Conservation (phyloP, 169 alveolate genomes). For the Plasmodium relictum region DNA sequence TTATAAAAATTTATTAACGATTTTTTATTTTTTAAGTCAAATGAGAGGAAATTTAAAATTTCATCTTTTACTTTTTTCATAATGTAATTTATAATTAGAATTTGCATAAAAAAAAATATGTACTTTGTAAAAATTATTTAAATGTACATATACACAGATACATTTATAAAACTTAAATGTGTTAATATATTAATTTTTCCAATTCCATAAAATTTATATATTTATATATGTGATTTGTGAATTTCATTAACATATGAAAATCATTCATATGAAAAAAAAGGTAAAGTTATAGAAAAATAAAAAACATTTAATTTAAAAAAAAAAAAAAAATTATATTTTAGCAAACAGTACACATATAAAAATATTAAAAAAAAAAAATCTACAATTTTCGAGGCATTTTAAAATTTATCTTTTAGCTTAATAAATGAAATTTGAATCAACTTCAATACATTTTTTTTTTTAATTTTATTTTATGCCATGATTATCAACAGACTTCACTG, state of each 20-base stretch:
- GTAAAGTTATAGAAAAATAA: too few relatives aligned
- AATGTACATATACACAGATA: not conserved
- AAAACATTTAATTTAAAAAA: too few relatives aligned
- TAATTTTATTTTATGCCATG: not conserved
- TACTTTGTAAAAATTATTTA: not conserved
- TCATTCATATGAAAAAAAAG: too few relatives aligned
- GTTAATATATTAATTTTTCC: not conserved
- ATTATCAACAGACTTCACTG: slow-evolving; percentile 33
- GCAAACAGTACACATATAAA: not conserved
- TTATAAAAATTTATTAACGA: slow-evolving; percentile 38
- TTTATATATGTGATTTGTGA: not conserved
- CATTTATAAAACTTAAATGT: not conserved
- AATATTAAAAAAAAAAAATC: not conserved
- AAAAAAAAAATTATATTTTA: not conserved
- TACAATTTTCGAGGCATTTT: not conserved
- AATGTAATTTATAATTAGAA: not conserved
- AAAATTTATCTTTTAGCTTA: not conserved
- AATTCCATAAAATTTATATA: not conserved
- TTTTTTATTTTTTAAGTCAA: slow-evolving; percentile 37
- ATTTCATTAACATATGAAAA: too few relatives aligned
- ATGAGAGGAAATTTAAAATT: not conserved
- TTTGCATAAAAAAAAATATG: not conserved
- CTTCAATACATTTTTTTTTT: not conserved
- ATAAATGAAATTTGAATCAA: not conserved
- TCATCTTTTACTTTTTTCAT: slow-evolving; percentile 49